A percentile compares a stretch with the other conserved stretches of the same genome.
Conservation (phyloP, 805 yeast species). For the Nakazawaea molendinolei region DNA sequence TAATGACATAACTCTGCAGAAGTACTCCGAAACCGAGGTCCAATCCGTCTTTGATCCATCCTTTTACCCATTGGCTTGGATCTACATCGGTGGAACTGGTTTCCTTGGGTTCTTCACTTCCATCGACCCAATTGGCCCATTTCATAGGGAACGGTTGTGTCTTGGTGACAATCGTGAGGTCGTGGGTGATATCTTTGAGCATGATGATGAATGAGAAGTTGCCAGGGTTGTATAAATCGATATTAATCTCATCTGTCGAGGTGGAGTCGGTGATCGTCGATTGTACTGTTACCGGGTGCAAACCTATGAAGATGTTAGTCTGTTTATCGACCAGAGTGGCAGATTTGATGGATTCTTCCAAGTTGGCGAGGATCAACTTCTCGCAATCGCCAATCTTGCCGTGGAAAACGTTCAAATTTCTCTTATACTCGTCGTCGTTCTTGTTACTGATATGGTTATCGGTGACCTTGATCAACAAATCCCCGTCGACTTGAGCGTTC, state of each 20-base stretch:
- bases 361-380: slow-evolving; percentile 80
- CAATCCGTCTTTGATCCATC: slow-evolving; percentile 76
- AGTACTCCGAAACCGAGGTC: slow-evolving; percentile 75
- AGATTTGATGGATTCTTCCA: slow-evolving; percentile 64
- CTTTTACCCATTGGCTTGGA: slow-evolving; percentile 77
- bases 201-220: slow-evolving; percentile 73
- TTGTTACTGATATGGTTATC: slow-evolving; percentile 37
- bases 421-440: slow-evolving; percentile 17
- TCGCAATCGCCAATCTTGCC: slow-evolving; percentile 83
- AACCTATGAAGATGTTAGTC: slow-evolving; percentile 25
- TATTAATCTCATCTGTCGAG: slow-evolving; percentile 27
- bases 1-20: slow-evolving; percentile 86
- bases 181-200: slow-evolving; percentile 73
- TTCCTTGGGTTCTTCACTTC: slow-evolving; percentile 20
- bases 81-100: slow-evolving; percentile 35
- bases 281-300: slow-evolving; percentile 20
- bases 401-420: slow-evolving; percentile 59
- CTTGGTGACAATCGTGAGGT: slow-evolving; percentile 62
- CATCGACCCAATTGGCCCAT: slow-evolving; percentile 93
- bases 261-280: slow-evolving; percentile 17
- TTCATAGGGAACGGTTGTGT: slow-evolving; percentile 87
- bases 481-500: slow-evolving; percentile 70
- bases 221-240: slow-evolving; percentile 39
- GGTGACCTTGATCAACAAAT: slow-evolving; percentile 53
- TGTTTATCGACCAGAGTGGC: slow-evolving; percentile 14